A percentile compares a stretch with the other conserved stretches of the same genome.
phyloP scores from a whole-genome alignment of 371 early-diverging fungal species.

The Sporodiniella umbellata region DNA sequence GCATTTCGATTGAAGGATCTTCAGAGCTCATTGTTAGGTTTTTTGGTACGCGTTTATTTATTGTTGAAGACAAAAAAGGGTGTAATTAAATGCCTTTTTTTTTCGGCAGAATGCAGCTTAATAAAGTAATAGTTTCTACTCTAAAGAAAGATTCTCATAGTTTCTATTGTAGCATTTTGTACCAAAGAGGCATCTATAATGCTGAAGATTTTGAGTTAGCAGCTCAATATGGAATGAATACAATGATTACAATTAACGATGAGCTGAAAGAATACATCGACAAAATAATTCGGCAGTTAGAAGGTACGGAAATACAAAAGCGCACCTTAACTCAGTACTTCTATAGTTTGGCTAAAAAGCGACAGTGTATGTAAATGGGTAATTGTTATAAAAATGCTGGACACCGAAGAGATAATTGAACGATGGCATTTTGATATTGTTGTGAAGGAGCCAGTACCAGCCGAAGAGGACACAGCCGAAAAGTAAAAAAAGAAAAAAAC shows the following conservation, averaged over 20 bases:
- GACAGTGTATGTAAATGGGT: slow-evolving; percentile 79
- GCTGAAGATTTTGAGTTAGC: slow-evolving; percentile 79
- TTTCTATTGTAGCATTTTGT: slow-evolving; percentile 64
- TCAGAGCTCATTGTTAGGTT: slow-evolving; percentile 78
- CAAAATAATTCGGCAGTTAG: slow-evolving; percentile 73
- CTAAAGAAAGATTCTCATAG: too few species aligned
- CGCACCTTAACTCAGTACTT: not conserved
- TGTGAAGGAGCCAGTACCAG: slow-evolving; percentile 10
- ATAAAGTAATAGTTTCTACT: slow-evolving; percentile 61
- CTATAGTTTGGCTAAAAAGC: slow-evolving; percentile 66
- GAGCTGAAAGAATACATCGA: slow-evolving; percentile 69
- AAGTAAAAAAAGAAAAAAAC: slow-evolving; percentile 9
- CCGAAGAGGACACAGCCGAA: slow-evolving; percentile 23
- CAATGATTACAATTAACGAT: slow-evolving; percentile 73
- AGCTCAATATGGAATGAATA: slow-evolving; percentile 79
- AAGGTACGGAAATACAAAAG: slow-evolving; percentile 42
- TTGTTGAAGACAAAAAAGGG: too few species aligned
- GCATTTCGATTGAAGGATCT: slow-evolving; percentile 76
- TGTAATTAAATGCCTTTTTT: not conserved
- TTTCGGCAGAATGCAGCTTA: slow-evolving; percentile 63
- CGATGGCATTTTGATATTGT: slow-evolving; percentile 94
- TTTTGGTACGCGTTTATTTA: slow-evolving; percentile 54
- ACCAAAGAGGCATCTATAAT: slow-evolving; percentile 88
- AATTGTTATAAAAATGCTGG: slow-evolving; percentile 76
- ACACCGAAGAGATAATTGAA: slow-evolving; percentile 80